Evolutionary conservation across 1,284 basidiomycete genomes (phyloP), one percentile per base, ranked within the genome.

Genomic region (Irpex sp.): DNA sequence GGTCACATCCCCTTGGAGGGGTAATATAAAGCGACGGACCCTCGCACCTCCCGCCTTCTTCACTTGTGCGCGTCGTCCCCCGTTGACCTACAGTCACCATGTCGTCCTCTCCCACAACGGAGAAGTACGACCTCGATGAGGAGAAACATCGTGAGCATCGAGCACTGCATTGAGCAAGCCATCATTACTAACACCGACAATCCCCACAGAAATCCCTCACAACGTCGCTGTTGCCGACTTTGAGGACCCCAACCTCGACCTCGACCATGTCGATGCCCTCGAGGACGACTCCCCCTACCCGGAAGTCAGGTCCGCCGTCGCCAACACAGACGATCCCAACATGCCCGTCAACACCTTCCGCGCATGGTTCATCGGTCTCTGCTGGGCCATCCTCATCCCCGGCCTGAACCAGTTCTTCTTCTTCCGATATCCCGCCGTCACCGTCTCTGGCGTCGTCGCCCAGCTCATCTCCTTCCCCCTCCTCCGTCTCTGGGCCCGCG

Each of bases 241-340:
- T 69, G 85, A 88, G 64, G 88, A 90, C 67, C 88, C 87, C 15
- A 89, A 90, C 69, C 76, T 87, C 59, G 81, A 88, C 75, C 77
- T 76, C 62, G 77, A 81, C 4, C 77, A 69, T n/a, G 61, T 54
- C 59, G 36, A 56, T 4, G 26, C 43, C 17, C 57, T 33, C 63
- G 82, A 84, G 73, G 82, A 84, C 60, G 84, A 86, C 64, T 86
- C 83, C 0, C 85, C 84, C 0, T 93, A 92, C 70, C 88, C 88
- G 5, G 89, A 92, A 70, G 90, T 93, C 31, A 85, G 91, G 35
- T 88, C 89, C 21, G 88, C 88, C 39, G 90, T 92, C 26, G 83
- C 87, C 49, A 89, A 90, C 70, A 87, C 84, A 2, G 89, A 92
- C 68, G 88, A 92, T 70, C 80, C 81, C 7, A 73, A 75, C 36